A percentile compares a stretch with the other conserved stretches of the same genome.
Conservation (phyloP, 805 yeast species). For the Yamadazyma phyllophila region DNA sequence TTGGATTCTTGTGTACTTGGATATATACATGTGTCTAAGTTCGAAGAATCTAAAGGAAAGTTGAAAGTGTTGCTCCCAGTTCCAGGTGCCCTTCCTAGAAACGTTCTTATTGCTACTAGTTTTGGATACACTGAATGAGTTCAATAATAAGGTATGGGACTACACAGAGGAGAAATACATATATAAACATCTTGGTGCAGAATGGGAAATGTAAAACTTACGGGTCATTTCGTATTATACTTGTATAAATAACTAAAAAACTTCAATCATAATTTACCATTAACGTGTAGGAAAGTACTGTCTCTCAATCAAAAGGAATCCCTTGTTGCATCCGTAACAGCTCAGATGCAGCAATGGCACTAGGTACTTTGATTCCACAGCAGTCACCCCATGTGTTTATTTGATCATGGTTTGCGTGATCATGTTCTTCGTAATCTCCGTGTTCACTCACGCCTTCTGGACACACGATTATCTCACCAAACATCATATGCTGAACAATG, state of each 20-base stretch:
- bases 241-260: no score
- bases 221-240: no score
- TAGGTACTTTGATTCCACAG: slow-evolving; percentile 94
- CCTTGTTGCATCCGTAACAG: slow-evolving; percentile 35
- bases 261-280: no score
- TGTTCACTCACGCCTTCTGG: slow-evolving; percentile 61
- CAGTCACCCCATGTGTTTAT: slow-evolving; percentile 89
- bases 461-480: slow-evolving; percentile 66
- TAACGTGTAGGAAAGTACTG: no score
- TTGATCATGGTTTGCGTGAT: slow-evolving; percentile 22
- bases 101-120: slow-evolving; percentile 70
- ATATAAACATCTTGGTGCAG: no score
- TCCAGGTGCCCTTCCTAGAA: slow-evolving; percentile 80
- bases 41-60: slow-evolving; percentile 71
- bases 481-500: slow-evolving; percentile 89
- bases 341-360: slow-evolving; percentile 88
- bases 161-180: no score
- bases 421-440: slow-evolving; percentile 21
- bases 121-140: slow-evolving; percentile 77
- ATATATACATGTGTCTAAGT: slow-evolving; percentile 66
- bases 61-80: slow-evolving; percentile 78
- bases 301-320: slow-evolving; percentile 62
- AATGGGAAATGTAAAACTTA: no score
- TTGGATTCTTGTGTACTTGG: slow-evolving; percentile 70
- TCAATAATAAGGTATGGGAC: background rate